Evolutionary conservation across 2,329 filamentous ascomycete genomes (phyloP), one percentile per base, ranked within the genome.

Genomic region (Apiospora hydei): DNA sequence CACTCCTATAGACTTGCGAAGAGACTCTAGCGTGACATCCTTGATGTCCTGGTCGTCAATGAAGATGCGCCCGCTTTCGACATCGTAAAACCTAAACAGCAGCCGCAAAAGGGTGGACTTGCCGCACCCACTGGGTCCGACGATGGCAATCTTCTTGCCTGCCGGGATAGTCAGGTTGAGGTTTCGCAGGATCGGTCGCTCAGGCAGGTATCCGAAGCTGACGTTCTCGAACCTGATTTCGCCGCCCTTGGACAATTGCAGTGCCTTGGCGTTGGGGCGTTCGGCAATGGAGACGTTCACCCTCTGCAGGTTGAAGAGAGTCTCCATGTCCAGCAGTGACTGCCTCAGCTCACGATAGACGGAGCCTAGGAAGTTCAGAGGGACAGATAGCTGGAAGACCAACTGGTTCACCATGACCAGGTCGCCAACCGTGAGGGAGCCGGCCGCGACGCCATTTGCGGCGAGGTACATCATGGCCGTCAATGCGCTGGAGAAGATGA

Each of bases 391-490:
- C 83, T 99, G 96, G 84, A 99, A 99, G 72, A 99, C 95, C 24
- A 99, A 91, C 85, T 98, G 96, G 82, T 99, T 99, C 76, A 99
- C 94, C 94, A 99, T 97, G 80, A 99, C 96, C 44, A 99, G 87
- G 80, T 99, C 97, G 72, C 96, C 96, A 18, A 99, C 95, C 0
- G 96, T 98, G 77, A 99, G 84, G 7, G 87, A 85, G 18, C 96
- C 96, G 3, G 85, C 87, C 1, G 94, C 94, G 0, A 99, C 95
- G 47, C 97, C 97, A 78, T 96, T 91, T 34, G 94, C 94, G 7
- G 95, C 96, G 72, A 98, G 89, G 81, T 97, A 98, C 96, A 99
- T 99, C 96, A 99, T 99, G 41, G 90, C 93, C 0, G 96, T 98
- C 74, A 99, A 85, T 0, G 96, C 95, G 47, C 92, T 92, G 0